Evolutionary conservation across 78 protist species (phyloP), one percentile per base, ranked within the genome.

Genomic region (Dictyostelium capitatum): DNA sequence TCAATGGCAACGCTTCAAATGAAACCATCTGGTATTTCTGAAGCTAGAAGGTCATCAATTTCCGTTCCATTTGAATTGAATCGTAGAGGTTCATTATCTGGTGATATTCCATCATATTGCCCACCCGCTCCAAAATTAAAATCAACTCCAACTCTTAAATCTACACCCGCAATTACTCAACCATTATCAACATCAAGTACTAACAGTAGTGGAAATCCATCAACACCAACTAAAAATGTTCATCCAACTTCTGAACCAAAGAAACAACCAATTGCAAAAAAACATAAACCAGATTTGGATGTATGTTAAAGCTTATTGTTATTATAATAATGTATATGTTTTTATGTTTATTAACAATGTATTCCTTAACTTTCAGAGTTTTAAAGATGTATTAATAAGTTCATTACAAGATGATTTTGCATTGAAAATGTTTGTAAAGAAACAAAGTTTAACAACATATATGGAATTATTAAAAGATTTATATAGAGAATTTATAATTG

Each of bases 91-190:
- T 85, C 92, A 17, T 41, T 85, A 64, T 85, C 77, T 8, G 56
- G 80, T 43, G 92, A 85, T 37, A 74, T 70, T n/a, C 92, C 92
- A 74, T 37, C 32, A 0, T 65, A 28, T 47, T 85, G 92, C 28
- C 92, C 92, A 74, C 92, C 92, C 8, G 92, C 92, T 4, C 92
- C 92, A 56, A 85, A 85, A 75, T 62, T 85, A 53, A 85, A 75
- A 62, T 72, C 92, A 51, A 85, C 92, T 11, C 92, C 92, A 56
- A 85, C 92, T 20, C 77, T 85, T 25, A 51, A 85, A 62, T 72
- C 92, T 43, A 79, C 83, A n/a, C 70, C 83, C 17, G 51, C 56
- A 19, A 37, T 32, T 4, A 32, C 28, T 62, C 70, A 62, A 62
- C 23, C 65, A 30, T 5, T 23, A 4, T 15, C 30, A 78, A 7